These are phyloP conservation scores for Tagetes patula DNA, from an alignment of 129 eudicot genomes.

Conservation along the genomic window DNA sequence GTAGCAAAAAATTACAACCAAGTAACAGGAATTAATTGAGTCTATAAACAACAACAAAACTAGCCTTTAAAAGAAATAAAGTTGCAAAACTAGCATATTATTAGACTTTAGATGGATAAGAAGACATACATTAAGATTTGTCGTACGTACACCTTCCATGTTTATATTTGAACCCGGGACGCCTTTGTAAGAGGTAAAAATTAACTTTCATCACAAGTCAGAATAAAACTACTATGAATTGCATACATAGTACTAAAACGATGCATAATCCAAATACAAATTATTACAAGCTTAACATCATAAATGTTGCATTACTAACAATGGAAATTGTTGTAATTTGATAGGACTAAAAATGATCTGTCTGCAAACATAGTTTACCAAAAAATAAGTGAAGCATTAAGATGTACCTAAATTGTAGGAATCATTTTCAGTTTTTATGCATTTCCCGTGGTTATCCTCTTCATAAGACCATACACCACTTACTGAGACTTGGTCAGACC, in stretches of 20 bases:
- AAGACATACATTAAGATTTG: slow-evolving; percentile 43
- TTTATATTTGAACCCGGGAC: slow-evolving; percentile 31
- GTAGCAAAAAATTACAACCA: background rate
- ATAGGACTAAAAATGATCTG: background rate
- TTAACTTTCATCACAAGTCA: slow-evolving; percentile 15
- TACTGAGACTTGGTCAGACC: slow-evolving; percentile 52
- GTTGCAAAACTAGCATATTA: background rate
- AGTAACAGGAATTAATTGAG: background rate
- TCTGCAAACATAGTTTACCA: slow-evolving; percentile 6
- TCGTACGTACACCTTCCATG: slow-evolving; percentile 31
- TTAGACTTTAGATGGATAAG: background rate
- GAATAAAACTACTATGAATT: background rate
- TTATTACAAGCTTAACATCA: background rate
- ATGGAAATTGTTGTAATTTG: slow-evolving; percentile 7
- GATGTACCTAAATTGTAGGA: slow-evolving; percentile 44
- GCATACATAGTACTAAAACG: slow-evolving; percentile 6
- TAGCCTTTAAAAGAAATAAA: background rate
- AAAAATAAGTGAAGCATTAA: background rate
- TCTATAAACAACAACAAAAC: background rate
- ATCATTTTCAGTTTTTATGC: slow-evolving; percentile 39
- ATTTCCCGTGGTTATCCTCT: slow-evolving; percentile 42
- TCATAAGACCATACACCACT: slow-evolving; percentile 57
- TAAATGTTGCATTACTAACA: background rate
- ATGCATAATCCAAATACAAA: background rate
- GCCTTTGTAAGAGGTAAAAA: slow-evolving; percentile 36